phyloP scores from a whole-genome alignment of 2,329 filamentous ascomycete species.

The Lachnellula arida region DNA sequence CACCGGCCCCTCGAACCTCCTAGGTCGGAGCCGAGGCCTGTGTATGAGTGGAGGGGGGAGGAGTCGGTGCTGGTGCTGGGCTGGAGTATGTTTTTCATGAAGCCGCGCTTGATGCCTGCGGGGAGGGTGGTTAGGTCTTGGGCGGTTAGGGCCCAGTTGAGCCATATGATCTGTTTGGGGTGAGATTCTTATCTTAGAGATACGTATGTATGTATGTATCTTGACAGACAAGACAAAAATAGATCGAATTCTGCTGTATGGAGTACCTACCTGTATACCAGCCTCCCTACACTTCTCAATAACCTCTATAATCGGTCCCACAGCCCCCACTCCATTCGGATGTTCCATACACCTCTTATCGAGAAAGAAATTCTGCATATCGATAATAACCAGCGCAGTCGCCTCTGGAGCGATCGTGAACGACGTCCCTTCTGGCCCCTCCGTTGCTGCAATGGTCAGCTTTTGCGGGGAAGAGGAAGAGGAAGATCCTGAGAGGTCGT shows the following conservation, averaged over 20 bases:
- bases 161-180: slow-evolving; percentile 40
- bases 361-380: slow-evolving; percentile 52
- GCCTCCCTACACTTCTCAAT: slow-evolving; percentile 43
- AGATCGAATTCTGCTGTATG: not conserved
- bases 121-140: slow-evolving; percentile 46
- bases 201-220: no score
- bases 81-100: slow-evolving; percentile 38
- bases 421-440: slow-evolving; percentile 28
- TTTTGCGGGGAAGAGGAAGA: slow-evolving; percentile 2
- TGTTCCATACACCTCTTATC: slow-evolving; percentile 38
- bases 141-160: slow-evolving; percentile 55
- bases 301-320: slow-evolving; percentile 37
- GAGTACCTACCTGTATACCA: slow-evolving; percentile 41
- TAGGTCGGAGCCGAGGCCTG: slow-evolving; percentile 44
- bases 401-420: slow-evolving; percentile 38
- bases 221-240: not conserved
- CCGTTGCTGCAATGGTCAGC: slow-evolving; percentile 27
- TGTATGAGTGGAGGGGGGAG: slow-evolving; percentile 16
- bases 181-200: no score
- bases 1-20: slow-evolving; percentile 40
- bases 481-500: slow-evolving; percentile 13
- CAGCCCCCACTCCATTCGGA: slow-evolving; percentile 38
- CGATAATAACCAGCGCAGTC: slow-evolving; percentile 46
- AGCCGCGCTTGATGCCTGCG: slow-evolving; percentile 43
- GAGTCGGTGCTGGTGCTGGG: no score